These are phyloP conservation scores for Polyporus tsugae DNA, from an alignment of 1,284 basidiomycete genomes.

Conservation along the genomic window DNA sequence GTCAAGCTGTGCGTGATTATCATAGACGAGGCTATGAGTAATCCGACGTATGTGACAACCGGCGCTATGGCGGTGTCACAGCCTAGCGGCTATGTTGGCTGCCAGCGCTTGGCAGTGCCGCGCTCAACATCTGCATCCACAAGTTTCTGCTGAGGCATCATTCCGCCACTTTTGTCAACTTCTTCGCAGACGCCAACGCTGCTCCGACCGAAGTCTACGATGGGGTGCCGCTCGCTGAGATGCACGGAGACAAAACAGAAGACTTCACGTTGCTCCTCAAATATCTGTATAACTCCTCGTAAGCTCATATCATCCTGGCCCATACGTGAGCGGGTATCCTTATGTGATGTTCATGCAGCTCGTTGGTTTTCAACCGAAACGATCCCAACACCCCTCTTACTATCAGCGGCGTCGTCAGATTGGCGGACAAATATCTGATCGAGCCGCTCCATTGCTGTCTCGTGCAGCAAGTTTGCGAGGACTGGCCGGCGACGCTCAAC, in stretches of 20 bases:
- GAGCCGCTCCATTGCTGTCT: neutral
- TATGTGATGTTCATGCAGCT: neutral
- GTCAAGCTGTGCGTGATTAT: too few species aligned
- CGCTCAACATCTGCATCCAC: too few species aligned
- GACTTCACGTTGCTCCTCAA: neutral
- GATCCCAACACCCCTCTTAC: neutral
- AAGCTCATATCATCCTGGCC: neutral
- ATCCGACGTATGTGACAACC: too few species aligned
- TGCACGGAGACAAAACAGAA: neutral
- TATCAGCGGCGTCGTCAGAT: neutral
- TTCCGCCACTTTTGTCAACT: neutral
- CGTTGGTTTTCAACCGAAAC: neutral
- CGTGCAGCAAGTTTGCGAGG: neutral
- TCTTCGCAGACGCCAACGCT: neutral
- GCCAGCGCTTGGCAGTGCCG: too few species aligned
- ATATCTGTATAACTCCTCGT: neutral
- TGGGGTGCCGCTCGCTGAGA: neutral
- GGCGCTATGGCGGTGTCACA: too few species aligned
- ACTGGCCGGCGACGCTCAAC: neutral
- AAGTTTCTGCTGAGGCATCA: neutral
- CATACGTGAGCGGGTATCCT: neutral
- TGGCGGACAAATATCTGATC: neutral
- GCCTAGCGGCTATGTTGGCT: too few species aligned
- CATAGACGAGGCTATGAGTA: too few species aligned
- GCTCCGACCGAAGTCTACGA: neutral